Base-by-base conservation (phyloP, 2,329 filamentous ascomycete genomes). In the Hypoxylon sp. region DNA sequence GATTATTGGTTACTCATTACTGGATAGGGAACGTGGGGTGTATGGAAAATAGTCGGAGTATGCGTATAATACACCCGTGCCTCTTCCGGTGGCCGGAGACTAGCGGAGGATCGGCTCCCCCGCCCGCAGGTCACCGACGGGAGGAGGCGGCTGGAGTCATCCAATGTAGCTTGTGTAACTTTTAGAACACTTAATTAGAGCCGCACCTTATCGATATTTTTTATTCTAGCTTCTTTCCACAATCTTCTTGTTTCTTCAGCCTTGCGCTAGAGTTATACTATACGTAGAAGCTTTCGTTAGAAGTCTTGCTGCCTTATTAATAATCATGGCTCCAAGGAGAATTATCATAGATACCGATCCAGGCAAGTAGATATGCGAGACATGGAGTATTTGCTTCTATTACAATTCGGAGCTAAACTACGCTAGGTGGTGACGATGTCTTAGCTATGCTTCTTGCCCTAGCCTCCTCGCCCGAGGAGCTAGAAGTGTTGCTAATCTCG, bases 331-430 rank as follows among this genome's bases (percentile, higher is more conserved):
- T 61, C 87, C 90, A 29, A 89, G 88, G 74, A 89, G 88, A 75
- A 91, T 99, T 74, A 98, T 99, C 75, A 96, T 99, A 76, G 96
- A 99, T 78, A 98, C 95, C 2, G 96, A 98, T 79, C 95, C 95
- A 73, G 83, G 94, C 93, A 84, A 73, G 79, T 72, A 26, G 29
- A 46, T 4, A 24, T 24, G 19, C 33, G 11, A 24, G 22, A 46
- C 11, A 17, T 9, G 26, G 10, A 39, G 33, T 17, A 48, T 42
- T 33, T 9, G 17, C 29, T 46, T 14, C 17, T 17, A 37, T n/a
- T 5, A 13, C 14, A 35, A 33, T 11, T 22, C 14, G 33, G 70
- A 66, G 74, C 64, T 29, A 54, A 59, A 29, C 37, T 10, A 5
- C 59, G 39, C 14, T 19, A 88, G 94, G 95, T 70, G 92, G 96